Conservation (phyloP, 805 yeast species). For the Candida namnaoensis region DNA sequence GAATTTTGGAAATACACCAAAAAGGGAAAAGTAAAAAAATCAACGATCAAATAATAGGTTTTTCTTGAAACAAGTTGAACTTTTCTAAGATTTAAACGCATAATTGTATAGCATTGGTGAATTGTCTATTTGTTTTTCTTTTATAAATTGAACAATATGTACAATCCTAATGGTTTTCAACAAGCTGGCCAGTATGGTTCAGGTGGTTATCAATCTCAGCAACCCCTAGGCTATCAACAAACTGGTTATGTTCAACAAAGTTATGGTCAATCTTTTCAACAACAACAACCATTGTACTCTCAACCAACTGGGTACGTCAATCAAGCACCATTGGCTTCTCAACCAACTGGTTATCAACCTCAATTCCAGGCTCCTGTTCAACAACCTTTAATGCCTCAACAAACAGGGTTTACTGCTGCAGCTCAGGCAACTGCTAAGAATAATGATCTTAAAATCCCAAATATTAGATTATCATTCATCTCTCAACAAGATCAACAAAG, state of each 20-base stretch:
- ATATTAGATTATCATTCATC: slow-evolving; percentile 74
- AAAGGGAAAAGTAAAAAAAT: too few relatives aligned
- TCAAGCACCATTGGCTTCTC: slow-evolving; percentile 10
- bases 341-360: slow-evolving; percentile 20
- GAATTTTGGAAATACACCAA: too few relatives aligned
- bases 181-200: slow-evolving; percentile 7
- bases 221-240: slow-evolving; percentile 9
- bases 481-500: slow-evolving; percentile 80
- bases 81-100: too few relatives aligned
- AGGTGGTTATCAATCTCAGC: slow-evolving; percentile 3
- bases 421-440: slow-evolving; percentile 32
- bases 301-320: slow-evolving; percentile 19
- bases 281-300: slow-evolving; percentile 8
- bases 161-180: slow-evolving; percentile 2
- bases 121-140: too few relatives aligned
- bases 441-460: slow-evolving; percentile 56
- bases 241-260: slow-evolving; percentile 8
- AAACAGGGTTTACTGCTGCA: slow-evolving; percentile 29
- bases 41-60: too few relatives aligned
- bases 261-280: slow-evolving; percentile 12
- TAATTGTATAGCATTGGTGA: too few relatives aligned
- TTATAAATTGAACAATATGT: slow-evolving; percentile 2
- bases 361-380: slow-evolving; percentile 8
- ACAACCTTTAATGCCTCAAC: slow-evolving; percentile 26
- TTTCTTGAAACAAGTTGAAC: too few relatives aligned